Conservation (phyloP, 2,329 filamentous ascomycete genomes). For the Ceratocystis cubensis region DNA sequence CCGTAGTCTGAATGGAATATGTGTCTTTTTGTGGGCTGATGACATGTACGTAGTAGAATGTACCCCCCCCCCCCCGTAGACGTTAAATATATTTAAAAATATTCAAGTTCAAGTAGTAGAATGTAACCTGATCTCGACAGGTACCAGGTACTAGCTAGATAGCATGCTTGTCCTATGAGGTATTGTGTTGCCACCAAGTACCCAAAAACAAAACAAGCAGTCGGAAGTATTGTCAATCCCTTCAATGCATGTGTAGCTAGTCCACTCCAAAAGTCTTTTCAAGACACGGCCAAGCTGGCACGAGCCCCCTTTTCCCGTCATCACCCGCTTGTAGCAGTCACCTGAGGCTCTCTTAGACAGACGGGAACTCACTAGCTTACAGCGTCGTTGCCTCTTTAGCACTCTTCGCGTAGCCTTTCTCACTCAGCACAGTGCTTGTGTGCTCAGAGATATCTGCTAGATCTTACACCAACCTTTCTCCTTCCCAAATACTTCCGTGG, state of each 20-base stretch:
- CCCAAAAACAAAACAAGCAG: neutral
- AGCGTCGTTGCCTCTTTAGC: neutral
- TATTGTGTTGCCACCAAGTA: neutral
- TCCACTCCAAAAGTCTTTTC: neutral
- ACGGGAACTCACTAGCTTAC: neutral
- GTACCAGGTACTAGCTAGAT: neutral
- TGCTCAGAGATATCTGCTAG: neutral
- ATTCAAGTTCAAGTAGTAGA: too few relatives aligned
- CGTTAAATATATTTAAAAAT: too few relatives aligned
- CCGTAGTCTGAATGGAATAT: neutral
- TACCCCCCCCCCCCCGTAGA: neutral
- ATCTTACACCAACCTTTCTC: too few relatives aligned
- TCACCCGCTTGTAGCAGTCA: neutral
- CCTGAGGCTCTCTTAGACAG: neutral
- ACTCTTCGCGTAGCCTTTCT: too few relatives aligned
- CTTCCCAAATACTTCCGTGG: too few relatives aligned
- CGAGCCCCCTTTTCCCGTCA: neutral
- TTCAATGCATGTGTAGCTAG: conserved; percentile 5
- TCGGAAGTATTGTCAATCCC: neutral
- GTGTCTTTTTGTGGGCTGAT: neutral
- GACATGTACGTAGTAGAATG: neutral
- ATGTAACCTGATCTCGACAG: neutral
- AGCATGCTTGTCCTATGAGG: neutral
- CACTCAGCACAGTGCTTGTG: neutral
- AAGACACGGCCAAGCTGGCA: neutral